Base-by-base conservation (phyloP, 257 asterid genomes). In the Oldenlandia corymbosa region DNA sequence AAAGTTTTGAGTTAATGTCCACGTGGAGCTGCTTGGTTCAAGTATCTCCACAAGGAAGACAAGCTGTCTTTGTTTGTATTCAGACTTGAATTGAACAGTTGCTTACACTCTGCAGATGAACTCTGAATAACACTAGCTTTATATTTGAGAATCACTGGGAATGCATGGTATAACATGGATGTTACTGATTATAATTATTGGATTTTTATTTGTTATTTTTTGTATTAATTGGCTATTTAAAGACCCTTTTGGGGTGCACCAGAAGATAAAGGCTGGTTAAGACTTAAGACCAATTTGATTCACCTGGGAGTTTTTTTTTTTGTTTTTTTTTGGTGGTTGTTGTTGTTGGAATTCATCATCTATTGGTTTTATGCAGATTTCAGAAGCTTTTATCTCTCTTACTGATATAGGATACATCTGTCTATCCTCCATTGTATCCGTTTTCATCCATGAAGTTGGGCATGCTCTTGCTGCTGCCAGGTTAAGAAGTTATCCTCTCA, bases 401-500 rank as follows among this genome's bases (percentile, higher is more conserved):
- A 67, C 85, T 64, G 84, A 70, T 65, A 37, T 80, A 71, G 96
- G 85, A 43, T 80, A 81, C 82, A 8, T 91, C 78, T 80, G 90
- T 78, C 32, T 83, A 69, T 86, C 95, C 68, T 72, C 96, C 30
- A 68, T 86, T 48, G 13, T 83, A 41, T 80, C 93, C 50, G 76
- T 91, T 65, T 60, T 74, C 58, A 80, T 86, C 58, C 98, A 91
- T 78, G 98, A 91, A 77, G 79, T 86, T 69, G 98, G 98, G 39
- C 98, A 91, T 66, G 95, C 90, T 56, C 85, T 91, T 71, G 90
- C 98, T 65, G 98, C 98, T 71, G 96, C 98, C 70, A 83, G 97
- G 97, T 90, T 77, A 81, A 66, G 73, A 70, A 57, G 69, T 54
- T 58, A 63, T 69, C 48, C 58, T 57, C 66, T 68, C 14, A 1